phyloP scores from a whole-genome alignment of 2,329 filamentous ascomycete species.

The Metarhizium sp. region DNA sequence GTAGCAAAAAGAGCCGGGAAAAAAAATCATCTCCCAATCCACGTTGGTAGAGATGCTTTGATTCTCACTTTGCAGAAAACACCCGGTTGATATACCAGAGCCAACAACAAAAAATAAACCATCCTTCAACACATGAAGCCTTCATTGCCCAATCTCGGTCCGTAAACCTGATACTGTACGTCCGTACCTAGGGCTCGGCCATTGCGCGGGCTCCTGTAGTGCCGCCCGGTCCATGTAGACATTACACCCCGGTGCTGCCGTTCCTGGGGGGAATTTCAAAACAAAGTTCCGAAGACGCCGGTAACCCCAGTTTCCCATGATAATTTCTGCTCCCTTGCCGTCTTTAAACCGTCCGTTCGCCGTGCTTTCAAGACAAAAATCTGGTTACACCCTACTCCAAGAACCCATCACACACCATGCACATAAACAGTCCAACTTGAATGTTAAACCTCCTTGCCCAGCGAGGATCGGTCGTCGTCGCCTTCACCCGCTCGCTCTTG shows the following conservation, averaged over 20 bases:
- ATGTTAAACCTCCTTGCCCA: conserved; percentile 1
- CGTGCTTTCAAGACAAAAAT: conserved; percentile 1
- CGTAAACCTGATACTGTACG: background rate
- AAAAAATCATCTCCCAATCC: background rate
- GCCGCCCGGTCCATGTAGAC: background rate
- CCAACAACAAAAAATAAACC: background rate
- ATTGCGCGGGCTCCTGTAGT: background rate
- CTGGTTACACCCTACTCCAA: background rate
- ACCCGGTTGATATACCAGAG: background rate
- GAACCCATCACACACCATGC: background rate
- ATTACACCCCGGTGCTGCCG: background rate
- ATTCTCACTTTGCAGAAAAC: background rate
- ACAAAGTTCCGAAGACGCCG: conserved; percentile 1
- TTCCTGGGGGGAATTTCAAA: background rate
- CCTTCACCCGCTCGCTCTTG: conserved; percentile 6
- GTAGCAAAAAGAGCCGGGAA: background rate
- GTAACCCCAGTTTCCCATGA: background rate
- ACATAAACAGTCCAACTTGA: background rate
- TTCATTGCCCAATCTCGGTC: background rate
- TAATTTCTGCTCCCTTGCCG: background rate
- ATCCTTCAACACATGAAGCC: background rate
- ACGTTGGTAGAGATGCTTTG: background rate
- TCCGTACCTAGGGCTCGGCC: background rate
- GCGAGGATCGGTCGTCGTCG: conserved; percentile 6
- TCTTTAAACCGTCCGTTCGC: conserved; percentile 1